These are phyloP conservation scores for Ochetophila trinervis DNA, from an alignment of 306 rosid genomes.

Conservation along the genomic window DNA sequence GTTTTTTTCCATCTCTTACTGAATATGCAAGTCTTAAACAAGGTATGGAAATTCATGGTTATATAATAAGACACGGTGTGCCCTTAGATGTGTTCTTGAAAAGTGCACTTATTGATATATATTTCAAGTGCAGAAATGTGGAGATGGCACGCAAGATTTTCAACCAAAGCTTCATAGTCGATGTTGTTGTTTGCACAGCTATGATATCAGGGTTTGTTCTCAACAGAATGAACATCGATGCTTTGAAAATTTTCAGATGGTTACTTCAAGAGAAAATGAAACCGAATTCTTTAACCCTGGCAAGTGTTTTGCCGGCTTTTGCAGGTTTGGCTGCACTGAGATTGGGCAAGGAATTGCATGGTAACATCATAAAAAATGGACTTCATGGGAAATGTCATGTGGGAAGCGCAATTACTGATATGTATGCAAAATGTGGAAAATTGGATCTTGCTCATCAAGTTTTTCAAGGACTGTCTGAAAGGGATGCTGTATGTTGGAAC, in stretches of 20 bases:
- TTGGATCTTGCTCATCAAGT: constrained; percentile 57
- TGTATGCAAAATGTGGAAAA: constrained; percentile 87
- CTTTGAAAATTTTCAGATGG: constrained; percentile 57
- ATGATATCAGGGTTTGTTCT: constrained; percentile 74
- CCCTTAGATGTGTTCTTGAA: constrained; percentile 62
- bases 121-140: constrained; percentile 57
- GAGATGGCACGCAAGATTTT: constrained; percentile 50
- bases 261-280: constrained; percentile 49
- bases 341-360: constrained; percentile 73
- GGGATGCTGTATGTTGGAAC: constrained; percentile 81
- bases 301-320: constrained; percentile 73
- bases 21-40: constrained; percentile 44
- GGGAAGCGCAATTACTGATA: constrained; percentile 65
- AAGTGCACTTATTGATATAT: constrained; percentile 64
- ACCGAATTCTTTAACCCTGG: constrained; percentile 63
- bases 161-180: constrained; percentile 41
- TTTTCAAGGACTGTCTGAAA: constrained; percentile 49
- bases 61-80: constrained; percentile 48
- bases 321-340: constrained; percentile 59
- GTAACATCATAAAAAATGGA: constrained; percentile 46
- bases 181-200: constrained; percentile 63
- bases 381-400: constrained; percentile 43
- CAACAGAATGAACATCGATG: constrained; percentile 53
- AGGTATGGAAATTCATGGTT: constrained; percentile 64
- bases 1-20: constrained; percentile 63